These are phyloP conservation scores for Raffaelea arxii DNA, from an alignment of 2,329 filamentous ascomycete species.

Conservation along the genomic window DNA sequence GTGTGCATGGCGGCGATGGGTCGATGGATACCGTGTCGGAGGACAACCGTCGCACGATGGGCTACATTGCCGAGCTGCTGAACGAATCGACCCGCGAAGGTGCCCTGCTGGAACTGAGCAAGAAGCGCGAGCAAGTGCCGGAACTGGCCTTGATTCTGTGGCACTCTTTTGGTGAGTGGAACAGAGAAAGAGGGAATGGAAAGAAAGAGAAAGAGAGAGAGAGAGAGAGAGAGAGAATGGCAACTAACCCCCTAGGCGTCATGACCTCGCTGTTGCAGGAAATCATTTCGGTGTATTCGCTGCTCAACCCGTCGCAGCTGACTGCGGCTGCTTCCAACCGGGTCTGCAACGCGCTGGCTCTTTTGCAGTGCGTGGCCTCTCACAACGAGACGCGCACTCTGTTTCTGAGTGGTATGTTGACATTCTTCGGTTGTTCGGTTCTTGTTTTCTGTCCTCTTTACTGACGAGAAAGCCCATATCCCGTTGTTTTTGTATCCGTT, in stretches of 20 bases:
- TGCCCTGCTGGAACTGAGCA: conserved; percentile 89
- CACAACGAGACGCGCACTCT: conserved; percentile 93
- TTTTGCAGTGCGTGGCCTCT: conserved; percentile 93
- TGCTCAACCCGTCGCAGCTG: conserved; percentile 92
- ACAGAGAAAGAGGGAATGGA: background rate
- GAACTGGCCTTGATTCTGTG: conserved; percentile 93
- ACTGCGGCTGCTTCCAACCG: conserved; percentile 96
- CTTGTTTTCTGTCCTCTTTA: background rate
- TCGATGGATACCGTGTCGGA: conserved; percentile 63
- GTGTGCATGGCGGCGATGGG: conserved; percentile 42
- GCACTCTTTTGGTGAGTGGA: conserved; percentile 84
- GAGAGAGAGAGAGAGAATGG: background rate
- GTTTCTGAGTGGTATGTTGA: conserved; percentile 70
- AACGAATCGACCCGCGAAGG: conserved; percentile 81
- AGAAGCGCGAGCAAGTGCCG: conserved; percentile 96
- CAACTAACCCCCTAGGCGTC: conserved; percentile 52
- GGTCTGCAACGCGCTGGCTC: conserved; percentile 91
- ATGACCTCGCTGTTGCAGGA: conserved; percentile 97
- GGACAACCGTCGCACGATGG: conserved; percentile 86
- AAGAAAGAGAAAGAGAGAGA: background rate
- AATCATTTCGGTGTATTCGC: conserved; percentile 96
- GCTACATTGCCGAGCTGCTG: conserved; percentile 84
- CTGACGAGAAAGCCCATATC: conserved; percentile 63
- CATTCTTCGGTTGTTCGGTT: background rate
- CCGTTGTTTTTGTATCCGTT: conserved; percentile 97